Percentiles rank a stretch among this genome's conserved stretches.
phyloP scores from a whole-genome alignment of 108 stramenopile species.

The Seminavis robusta region DNA sequence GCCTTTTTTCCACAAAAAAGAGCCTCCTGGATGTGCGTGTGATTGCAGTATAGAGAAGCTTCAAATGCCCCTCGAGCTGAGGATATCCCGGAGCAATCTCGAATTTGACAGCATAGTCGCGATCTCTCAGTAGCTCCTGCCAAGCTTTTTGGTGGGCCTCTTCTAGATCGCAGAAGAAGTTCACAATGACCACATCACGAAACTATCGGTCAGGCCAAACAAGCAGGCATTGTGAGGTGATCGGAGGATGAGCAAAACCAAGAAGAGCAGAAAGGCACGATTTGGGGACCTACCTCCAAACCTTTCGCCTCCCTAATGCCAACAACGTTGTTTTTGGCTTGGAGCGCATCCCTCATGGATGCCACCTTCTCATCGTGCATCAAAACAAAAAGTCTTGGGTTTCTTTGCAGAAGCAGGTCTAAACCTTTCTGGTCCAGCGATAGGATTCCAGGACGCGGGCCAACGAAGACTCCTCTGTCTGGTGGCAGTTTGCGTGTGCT shows the following conservation, averaged over 20 bases:
- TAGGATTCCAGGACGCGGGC: slow-evolving; percentile 48
- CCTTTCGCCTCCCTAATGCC: slow-evolving; percentile 55
- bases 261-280: too few species aligned
- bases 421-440: slow-evolving; percentile 14
- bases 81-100: slow-evolving; percentile 14
- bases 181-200: slow-evolving; percentile 44
- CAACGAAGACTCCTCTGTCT: slow-evolving; percentile 48
- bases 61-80: slow-evolving; percentile 47
- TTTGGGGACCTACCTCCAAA: too few species aligned
- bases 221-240: too few species aligned
- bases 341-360: slow-evolving; percentile 1
- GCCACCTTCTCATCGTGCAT: slow-evolving; percentile 31
- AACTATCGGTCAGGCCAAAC: too few species aligned
- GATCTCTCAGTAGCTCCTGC: slow-evolving; percentile 35
- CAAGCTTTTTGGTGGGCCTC: slow-evolving; percentile 37
- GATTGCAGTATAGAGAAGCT: slow-evolving; percentile 50
- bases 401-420: slow-evolving; percentile 10
- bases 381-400: slow-evolving; percentile 30
- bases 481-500: slow-evolving; percentile 31
- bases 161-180: slow-evolving; percentile 47
- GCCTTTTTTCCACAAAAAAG: slow-evolving; percentile 46
- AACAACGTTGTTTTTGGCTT: too few species aligned
- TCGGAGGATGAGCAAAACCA: too few species aligned
- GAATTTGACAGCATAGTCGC: slow-evolving; percentile 5
- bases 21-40: slow-evolving; percentile 44